Percentiles rank a stretch among this genome's conserved stretches.
Conservation (phyloP, 768 basidiomycete species). For the Collybiopsis luxurians region DNA sequence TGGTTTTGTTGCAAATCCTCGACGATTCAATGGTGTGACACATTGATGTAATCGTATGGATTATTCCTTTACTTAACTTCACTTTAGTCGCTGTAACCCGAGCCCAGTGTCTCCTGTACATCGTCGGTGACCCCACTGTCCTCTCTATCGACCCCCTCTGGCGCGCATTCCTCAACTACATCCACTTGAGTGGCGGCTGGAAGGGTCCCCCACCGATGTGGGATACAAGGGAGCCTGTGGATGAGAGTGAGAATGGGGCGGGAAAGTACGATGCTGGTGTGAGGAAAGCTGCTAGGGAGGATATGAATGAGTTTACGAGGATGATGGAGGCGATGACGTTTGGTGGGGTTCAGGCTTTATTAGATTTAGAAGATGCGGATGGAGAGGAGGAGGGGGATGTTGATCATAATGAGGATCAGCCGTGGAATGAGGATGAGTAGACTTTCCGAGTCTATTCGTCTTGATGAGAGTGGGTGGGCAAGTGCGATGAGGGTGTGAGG, state of each 20-base stretch:
- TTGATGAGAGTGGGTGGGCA: too few species aligned
- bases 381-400: constrained; percentile 6
- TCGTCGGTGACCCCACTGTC: constrained; percentile 59
- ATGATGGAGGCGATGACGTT: constrained; percentile 32
- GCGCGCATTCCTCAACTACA: constrained; percentile 58
- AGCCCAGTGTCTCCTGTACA: constrained; percentile 59
- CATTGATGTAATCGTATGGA: background rate
- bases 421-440: constrained; percentile 21
- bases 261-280: constrained; percentile 34
- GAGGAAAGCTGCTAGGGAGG: constrained; percentile 24
- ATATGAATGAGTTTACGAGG: constrained; percentile 36
- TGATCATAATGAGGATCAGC: constrained; percentile 15
- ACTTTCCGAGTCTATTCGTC: too few species aligned
- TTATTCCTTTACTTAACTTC: background rate
- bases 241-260: constrained; percentile 22
- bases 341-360: constrained; percentile 1
- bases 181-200: constrained; percentile 51
- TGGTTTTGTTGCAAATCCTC: constrained; percentile 46
- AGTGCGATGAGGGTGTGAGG: too few species aligned
- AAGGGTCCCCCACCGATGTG: constrained; percentile 37
- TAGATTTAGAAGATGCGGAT: too few species aligned
- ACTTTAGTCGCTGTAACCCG: constrained; percentile 63
- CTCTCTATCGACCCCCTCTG: constrained; percentile 59
- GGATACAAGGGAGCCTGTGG: constrained; percentile 32
- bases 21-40: constrained; percentile 54